Evolutionary conservation across 768 basidiomycete genomes (phyloP), one percentile per base, ranked within the genome.

Genomic region (Suillus paluster): DNA sequence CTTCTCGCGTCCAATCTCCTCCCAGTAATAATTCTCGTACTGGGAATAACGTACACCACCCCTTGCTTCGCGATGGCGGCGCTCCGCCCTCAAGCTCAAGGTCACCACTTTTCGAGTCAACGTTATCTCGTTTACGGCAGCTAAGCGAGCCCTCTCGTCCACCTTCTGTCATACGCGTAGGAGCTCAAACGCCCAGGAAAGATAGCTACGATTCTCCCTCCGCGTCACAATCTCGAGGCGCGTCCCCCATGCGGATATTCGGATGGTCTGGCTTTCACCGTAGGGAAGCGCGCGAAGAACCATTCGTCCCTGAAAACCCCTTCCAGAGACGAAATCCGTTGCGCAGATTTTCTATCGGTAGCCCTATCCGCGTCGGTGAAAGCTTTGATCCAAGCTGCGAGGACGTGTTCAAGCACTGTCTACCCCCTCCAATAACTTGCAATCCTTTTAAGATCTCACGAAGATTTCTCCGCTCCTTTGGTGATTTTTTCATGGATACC

Each of bases 231-330:
- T 80, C 80, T 12, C 79, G 82, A 41, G 71, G 78, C 4, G 71
- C 76, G 0, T 90, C 89, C 1, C 89, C 90, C 1, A 74, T 90
- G 0, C 83, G 87, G 11, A 76, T 87, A 19, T 78, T 90, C 17
- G 79, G 82, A 15, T 84, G 83, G 79, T 78, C 83, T 1, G 78
- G 80, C 11, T 79, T 88, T 14, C 82, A 85, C 19, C 81, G 86
- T 9, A 73, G 77, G 23, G 78, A 81, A 11, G 78, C 80, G 17
- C 76, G 76, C 30, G 84, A 86, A 59, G 85, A 86, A 27, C 81
- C 81, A 0, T 88, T 88, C 62, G 71, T 86, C 5, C 86, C 86
- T 1, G 66, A 86, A 4, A 77, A 88, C 63, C 86, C 86, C 14
- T 87, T 82, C 70, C 79, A 68, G 66, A 69, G 77, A 12, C 73